These are phyloP conservation scores for Endotrypanum monterogeii DNA, from an alignment of 208 protist genomes.

Conservation along the genomic window DNA sequence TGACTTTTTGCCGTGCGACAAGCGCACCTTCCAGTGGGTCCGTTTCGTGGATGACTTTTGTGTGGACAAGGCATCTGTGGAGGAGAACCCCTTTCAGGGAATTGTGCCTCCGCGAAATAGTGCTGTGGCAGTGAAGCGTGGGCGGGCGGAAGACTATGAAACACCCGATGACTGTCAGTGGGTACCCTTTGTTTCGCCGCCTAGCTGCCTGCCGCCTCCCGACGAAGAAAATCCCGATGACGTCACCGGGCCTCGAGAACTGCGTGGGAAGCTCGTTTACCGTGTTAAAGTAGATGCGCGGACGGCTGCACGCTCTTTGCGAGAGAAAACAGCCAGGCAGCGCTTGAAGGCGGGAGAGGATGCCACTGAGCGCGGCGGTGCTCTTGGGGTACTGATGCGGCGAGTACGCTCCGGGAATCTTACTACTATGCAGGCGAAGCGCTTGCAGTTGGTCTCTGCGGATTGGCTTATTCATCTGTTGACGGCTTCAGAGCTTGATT, in stretches of 20 bases:
- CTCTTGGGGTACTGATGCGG: constrained; percentile 45
- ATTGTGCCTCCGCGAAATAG: constrained; percentile 32
- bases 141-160: constrained; percentile 18
- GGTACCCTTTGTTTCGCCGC: constrained; percentile 25
- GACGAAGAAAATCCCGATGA: constrained; percentile 50
- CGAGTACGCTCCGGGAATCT: constrained; percentile 41
- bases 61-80: constrained; percentile 50
- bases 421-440: constrained; percentile 41
- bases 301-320: constrained; percentile 47
- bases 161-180: constrained; percentile 33
- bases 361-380: constrained; percentile 22
- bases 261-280: constrained; percentile 68
- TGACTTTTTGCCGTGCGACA: constrained; percentile 66
- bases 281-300: constrained; percentile 57
- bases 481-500: constrained; percentile 53
- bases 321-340: constrained; percentile 48
- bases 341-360: constrained; percentile 24
- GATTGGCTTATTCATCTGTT: constrained; percentile 70
- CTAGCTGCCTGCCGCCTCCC: constrained; percentile 24
- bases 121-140: constrained; percentile 19
- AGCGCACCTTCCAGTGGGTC: constrained; percentile 47
- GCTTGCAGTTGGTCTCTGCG: constrained; percentile 44
- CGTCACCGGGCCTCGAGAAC: constrained; percentile 57
- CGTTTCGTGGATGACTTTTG: constrained; percentile 58
- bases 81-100: constrained; percentile 53